Evolutionary conservation across 768 basidiomycete genomes (phyloP), one percentile per base, ranked within the genome.

Genomic region (Leucogyrophana mollusca): DNA sequence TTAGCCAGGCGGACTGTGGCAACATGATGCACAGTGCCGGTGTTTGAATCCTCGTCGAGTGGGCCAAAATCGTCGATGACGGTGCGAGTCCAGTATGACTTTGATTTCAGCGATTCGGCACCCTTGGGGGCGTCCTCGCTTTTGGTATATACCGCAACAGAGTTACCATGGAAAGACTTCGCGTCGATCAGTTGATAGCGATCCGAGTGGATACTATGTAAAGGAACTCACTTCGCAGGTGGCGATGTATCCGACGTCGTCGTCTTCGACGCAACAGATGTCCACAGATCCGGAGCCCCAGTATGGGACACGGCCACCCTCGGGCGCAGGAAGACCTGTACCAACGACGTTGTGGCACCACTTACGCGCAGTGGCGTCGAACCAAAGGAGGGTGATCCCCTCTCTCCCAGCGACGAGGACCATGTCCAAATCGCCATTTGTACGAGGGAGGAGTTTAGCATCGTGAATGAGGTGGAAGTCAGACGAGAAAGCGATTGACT

Each of bases 21-120:
- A 25, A 61, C 56, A 30, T 62, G 52, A 40, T 61, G 59, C 14
- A 63, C 48, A 27, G 53, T 50, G 3, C 59, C 60, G 4, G 58
- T 56, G 22, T 59, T 49, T n/a, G n/a, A n/a, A 25, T 45, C 40
- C 10, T 16, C 17, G 45, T 53, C 52, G 30, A 58, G 45, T 2
- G 56, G 41, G 7, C 58, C 60, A 43, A 55, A 60, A 47, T 56
- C 51, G 24, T 59, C 49, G 44, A 63, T n/a, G 17, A 53, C 52
- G 14, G 30, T 16, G 7, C 61, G 57, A 9, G 39, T 53, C 61
- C 61, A 37, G 35, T 9, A n/a, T 9, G 35, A 37, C 9, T 20
- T 37, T 16, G 16, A n/a, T 6, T n/a, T 37, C 16, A 37, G 35
- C n/a, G 35, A 37, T 20, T 7, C 35, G 9, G 16, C 35, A 16